Conservation (phyloP, 441 rosid species). For the Croton setiger region DNA sequence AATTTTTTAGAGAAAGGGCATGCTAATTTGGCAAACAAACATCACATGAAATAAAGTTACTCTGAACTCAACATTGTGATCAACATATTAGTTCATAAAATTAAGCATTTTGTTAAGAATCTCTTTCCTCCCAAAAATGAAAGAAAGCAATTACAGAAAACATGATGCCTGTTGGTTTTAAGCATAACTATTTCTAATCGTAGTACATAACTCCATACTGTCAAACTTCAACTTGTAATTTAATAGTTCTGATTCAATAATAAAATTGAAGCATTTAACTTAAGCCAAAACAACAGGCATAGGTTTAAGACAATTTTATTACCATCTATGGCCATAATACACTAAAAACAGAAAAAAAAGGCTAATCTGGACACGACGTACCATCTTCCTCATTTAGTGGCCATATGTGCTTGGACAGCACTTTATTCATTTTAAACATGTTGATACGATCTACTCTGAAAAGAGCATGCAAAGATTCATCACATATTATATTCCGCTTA, state of each 20-base stretch:
- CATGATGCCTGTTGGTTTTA: not conserved
- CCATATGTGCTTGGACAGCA: constrained; percentile 57
- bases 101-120: not conserved
- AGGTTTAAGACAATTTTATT: not conserved
- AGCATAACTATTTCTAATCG: not conserved
- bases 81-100: too few relatives aligned
- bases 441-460: constrained; percentile 48
- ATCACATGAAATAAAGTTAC: too few relatives aligned
- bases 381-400: constrained; percentile 42
- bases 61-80: too few relatives aligned
- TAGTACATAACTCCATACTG: not conserved
- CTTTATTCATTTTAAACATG: constrained; percentile 74
- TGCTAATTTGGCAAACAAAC: too few relatives aligned
- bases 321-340: not conserved
- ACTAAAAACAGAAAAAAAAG: not conserved
- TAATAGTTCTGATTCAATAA: not conserved
- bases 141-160: not conserved
- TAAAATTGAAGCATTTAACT: not conserved
- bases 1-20: too few relatives aligned
- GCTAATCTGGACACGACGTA: constrained; percentile 21
- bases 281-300: not conserved
- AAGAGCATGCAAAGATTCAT: constrained; percentile 42
- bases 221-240: not conserved
- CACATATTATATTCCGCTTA: constrained; percentile 47
- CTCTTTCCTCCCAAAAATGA: not conserved